Base-by-base conservation (phyloP, 352 stramenopile species). In the Phytophthora colocasiae region DNA sequence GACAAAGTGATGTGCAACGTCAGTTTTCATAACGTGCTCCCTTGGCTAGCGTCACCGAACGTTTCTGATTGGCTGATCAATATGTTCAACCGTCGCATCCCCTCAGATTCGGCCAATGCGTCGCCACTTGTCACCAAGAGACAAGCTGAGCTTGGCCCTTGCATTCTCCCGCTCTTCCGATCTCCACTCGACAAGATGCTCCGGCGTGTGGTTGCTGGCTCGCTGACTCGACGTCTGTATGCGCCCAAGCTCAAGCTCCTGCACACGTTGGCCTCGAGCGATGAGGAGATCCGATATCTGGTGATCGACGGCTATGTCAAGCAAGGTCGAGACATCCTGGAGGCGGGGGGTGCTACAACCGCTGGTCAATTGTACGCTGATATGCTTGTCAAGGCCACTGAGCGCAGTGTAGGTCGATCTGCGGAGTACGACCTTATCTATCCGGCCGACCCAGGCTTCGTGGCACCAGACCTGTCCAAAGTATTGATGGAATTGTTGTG, bases 251-350 rank as follows among this genome's bases (percentile, higher is more conserved):
- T 11, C 39, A 49, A 61, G 40, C 17, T 54, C 48, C 34, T 66
- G 32, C 41, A 69, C 47, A 67, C 62, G 44, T 49, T 53, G 19
- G 46, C 62, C 26, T 19, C 44, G 8, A 31, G 10, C 12, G 29
- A 62, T 22, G 41, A 59, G 14, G 65, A 64, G 38, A 69, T 87
- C 46, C 73, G 74, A 44, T 90, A 87, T 61, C 65, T 95, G 19
- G 78, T 95, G 27, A 66, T 95, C 46, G 87, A 95, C 66, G 87
- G 87, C 41, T 95, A 93, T 63, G 75, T 82, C 43, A 72, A 81
- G 44, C 69, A 72, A 12, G 85, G 84, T 0, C 76, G 87, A 26
- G 73, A 87, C 14, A 73, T 87, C 10, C 79, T 95, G 1, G 64
- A 88, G 58, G 59, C 78, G 0, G 83, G 83, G 29, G 84, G 86